phyloP scores from a whole-genome alignment of 2,329 filamentous ascomycete genomes.

The Trichophyton schoenleinii region DNA sequence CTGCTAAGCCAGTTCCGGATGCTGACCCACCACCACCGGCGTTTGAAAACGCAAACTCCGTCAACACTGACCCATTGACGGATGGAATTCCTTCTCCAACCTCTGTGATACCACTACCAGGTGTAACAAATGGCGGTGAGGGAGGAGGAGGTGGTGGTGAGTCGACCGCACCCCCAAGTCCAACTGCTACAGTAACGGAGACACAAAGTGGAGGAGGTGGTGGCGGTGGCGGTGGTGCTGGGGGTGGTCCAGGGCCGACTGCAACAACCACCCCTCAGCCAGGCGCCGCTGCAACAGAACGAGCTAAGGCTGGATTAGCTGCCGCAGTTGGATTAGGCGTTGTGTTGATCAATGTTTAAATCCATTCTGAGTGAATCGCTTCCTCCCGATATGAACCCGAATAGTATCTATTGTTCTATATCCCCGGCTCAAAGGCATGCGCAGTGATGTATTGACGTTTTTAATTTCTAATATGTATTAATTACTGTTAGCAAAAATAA shows the following conservation, averaged over 20 bases:
- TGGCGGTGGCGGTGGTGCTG: neutral
- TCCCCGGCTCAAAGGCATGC: neutral
- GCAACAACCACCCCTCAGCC: conserved; percentile 19
- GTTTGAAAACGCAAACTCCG: conserved; percentile 43
- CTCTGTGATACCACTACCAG: conserved; percentile 20
- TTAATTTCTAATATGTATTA: neutral
- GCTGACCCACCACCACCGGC: conserved; percentile 34
- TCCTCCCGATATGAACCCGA: neutral
- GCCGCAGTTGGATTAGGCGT: conserved; percentile 38
- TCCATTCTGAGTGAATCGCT: neutral
- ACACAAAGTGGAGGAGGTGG: neutral
- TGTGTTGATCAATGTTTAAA: conserved; percentile 8
- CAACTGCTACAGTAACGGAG: neutral
- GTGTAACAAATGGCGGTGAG: conserved; percentile 20
- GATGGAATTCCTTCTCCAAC: conserved; percentile 39
- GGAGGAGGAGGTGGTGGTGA: conserved; percentile 6
- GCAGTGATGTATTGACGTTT: neutral
- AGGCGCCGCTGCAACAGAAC: conserved; percentile 24
- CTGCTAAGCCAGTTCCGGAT: conserved; percentile 33
- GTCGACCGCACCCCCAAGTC: neutral
- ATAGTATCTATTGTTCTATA: neutral
- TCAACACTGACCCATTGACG: conserved; percentile 43
- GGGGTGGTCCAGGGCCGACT: neutral
- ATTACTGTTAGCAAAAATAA: neutral
- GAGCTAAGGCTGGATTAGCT: conserved; percentile 33